Evolutionary conservation across 2,329 filamentous ascomycete genomes (phyloP).

Genomic region (Sporothrix brasiliensis): DNA sequence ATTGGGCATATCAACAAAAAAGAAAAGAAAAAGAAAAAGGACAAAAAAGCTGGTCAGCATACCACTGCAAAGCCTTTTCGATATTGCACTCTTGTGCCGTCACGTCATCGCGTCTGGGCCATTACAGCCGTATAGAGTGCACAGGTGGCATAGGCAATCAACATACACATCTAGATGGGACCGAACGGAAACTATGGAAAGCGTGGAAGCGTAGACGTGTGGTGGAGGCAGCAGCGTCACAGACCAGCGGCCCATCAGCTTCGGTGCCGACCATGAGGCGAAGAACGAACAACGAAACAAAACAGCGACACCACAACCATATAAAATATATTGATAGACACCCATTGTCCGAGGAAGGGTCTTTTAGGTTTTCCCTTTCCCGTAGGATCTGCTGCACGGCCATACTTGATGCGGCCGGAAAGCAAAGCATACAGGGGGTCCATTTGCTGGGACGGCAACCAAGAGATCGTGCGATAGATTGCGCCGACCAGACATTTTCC

Average conservation of each 20-base stretch:
- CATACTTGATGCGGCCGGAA: not conserved
- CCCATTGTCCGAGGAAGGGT: not conserved
- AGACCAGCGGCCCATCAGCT: not conserved
- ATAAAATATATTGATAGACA: conserved; percentile 4
- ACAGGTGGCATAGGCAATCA: not conserved
- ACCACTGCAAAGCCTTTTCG: conserved; percentile 25
- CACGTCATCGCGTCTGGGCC: not conserved
- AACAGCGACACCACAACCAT: not conserved
- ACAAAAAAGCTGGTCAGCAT: not conserved
- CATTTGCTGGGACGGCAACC: conserved; percentile 12
- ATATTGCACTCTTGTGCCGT: conserved; percentile 9
- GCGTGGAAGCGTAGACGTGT: not conserved
- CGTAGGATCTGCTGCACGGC: conserved; percentile 25
- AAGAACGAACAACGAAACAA: too few species aligned
- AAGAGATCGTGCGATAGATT: conserved; percentile 26
- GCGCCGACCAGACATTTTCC: not conserved
- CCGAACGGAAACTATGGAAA: conserved; percentile 2
- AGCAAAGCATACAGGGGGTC: too few species aligned
- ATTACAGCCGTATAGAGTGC: conserved; percentile 1
- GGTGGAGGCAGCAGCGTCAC: conserved; percentile 2
- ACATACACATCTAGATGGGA: not conserved
- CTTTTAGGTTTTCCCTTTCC: conserved; percentile 3
- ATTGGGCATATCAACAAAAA: not conserved
- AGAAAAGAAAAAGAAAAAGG: not conserved
- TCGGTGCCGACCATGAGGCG: conserved; percentile 26